These are phyloP conservation scores for Zopfia rhizophila DNA, from an alignment of 2,329 filamentous ascomycete genomes.

Conservation along the genomic window DNA sequence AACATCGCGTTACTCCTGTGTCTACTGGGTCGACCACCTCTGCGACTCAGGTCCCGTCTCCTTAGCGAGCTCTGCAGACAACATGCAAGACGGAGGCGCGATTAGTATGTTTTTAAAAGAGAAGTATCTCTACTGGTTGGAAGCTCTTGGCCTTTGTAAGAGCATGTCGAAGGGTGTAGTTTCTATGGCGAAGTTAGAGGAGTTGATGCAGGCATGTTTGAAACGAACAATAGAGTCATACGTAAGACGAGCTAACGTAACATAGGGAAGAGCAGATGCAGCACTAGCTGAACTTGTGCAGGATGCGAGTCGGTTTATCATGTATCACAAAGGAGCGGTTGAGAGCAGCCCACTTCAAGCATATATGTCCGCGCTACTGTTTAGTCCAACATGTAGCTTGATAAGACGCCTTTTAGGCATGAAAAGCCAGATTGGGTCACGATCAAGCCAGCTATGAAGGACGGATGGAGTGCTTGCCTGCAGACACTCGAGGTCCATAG, in stretches of 20 bases:
- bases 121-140: too few relatives aligned
- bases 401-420: conserved; percentile 23
- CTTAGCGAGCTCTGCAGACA: too few relatives aligned
- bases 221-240: background rate
- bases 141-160: conserved; percentile 16
- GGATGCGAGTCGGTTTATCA: conserved; percentile 33
- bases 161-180: conserved; percentile 16
- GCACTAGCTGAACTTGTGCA: conserved; percentile 16
- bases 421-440: conserved; percentile 27
- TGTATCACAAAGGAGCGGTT: conserved; percentile 31
- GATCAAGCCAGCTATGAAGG: conserved; percentile 19
- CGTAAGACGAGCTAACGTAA: conserved; percentile 11
- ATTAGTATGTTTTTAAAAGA: too few relatives aligned
- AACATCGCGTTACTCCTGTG: conserved; percentile 32
- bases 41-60: too few relatives aligned
- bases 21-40: conserved; percentile 47
- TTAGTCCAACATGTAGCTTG: conserved; percentile 28
- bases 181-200: too few relatives aligned
- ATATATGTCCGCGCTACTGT: conserved; percentile 35
- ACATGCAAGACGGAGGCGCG: too few relatives aligned
- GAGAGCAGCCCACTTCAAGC: conserved; percentile 32
- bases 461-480: conserved; percentile 16
- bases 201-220: conserved; percentile 8
- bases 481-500: conserved; percentile 26
- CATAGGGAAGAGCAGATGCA: conserved; percentile 7